Evolutionary conservation across 208 protist species (phyloP).

Genomic region (Trichomonas vaginalis): DNA sequence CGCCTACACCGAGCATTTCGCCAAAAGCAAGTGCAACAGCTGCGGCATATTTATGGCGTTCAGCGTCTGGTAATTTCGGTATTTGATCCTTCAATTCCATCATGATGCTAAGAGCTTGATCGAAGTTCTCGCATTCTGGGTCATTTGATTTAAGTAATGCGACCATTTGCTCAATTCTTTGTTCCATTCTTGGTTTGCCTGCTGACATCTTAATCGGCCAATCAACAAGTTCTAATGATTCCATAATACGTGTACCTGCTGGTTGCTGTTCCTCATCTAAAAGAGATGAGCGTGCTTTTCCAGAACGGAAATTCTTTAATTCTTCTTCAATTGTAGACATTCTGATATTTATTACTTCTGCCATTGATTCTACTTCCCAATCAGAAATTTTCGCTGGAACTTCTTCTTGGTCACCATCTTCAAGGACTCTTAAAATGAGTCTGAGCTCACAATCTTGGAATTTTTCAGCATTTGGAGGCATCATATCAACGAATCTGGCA

Average conservation of each 20-base stretch:
- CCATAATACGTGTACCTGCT: neutral
- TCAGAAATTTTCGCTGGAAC: neutral
- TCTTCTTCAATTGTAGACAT: neutral
- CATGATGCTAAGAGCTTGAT: neutral
- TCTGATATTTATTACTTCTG: neutral
- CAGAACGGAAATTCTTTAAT: neutral
- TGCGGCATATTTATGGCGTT: neutral
- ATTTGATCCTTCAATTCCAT: conserved; percentile 4
- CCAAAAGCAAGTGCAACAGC: neutral
- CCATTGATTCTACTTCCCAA: neutral
- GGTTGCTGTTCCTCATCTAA: neutral
- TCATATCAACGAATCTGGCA: neutral
- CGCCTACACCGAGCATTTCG: neutral
- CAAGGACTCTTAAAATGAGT: neutral
- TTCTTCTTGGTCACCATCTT: neutral
- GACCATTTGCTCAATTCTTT: neutral
- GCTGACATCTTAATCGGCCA: neutral
- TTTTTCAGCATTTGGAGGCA: neutral
- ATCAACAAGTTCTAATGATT: neutral
- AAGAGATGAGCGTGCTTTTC: neutral
- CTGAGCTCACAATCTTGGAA: neutral
- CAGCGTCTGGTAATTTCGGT: neutral
- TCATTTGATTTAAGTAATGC: neutral
- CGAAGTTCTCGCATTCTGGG: neutral
- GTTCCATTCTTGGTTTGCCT: neutral